Evolutionary conservation across 1,284 basidiomycete species (phyloP).

Genomic region (Moesziomyces sp.): DNA sequence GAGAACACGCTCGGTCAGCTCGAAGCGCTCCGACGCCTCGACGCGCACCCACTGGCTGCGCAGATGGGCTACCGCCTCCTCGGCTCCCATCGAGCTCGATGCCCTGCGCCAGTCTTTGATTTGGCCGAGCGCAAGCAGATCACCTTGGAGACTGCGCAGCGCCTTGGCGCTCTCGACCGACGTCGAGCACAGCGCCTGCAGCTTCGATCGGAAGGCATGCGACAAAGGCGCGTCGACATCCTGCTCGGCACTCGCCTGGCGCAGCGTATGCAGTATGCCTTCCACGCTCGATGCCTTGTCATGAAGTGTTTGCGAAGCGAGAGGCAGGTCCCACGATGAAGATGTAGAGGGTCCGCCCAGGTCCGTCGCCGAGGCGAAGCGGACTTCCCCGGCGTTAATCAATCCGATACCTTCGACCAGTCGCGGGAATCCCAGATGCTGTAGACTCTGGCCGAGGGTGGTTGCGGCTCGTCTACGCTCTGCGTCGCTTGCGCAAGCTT

Average conservation of each 20-base stretch:
- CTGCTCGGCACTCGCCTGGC: slow-evolving; percentile 71
- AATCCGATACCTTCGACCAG: slow-evolving; percentile 73
- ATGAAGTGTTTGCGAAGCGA: slow-evolving; percentile 6
- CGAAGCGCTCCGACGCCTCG: slow-evolving; percentile 70
- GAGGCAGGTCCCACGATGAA: slow-evolving; percentile 82
- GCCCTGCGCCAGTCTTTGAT: slow-evolving; percentile 38
- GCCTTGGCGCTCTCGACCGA: slow-evolving; percentile 35
- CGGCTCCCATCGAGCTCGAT: slow-evolving; percentile 11
- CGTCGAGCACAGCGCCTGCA: slow-evolving; percentile 32
- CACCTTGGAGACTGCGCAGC: slow-evolving; percentile 24
- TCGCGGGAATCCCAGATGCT: slow-evolving; percentile 86
- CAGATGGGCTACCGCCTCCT: slow-evolving; percentile 38
- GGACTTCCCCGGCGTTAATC: slow-evolving; percentile 2
- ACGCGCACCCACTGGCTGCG: slow-evolving; percentile 18
- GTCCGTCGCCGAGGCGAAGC: slow-evolving; percentile 67
- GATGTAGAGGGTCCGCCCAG: slow-evolving; percentile 89
- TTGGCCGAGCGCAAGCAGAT: slow-evolving; percentile 51
- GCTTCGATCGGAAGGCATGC: slow-evolving; percentile 25
- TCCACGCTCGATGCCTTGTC: slow-evolving; percentile 74
- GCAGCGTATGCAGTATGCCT: slow-evolving; percentile 75
- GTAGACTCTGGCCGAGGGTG: slow-evolving; percentile 70
- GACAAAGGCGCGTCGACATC: slow-evolving; percentile 29
- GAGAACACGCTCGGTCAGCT: slow-evolving; percentile 79
- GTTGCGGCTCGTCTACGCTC: neutral
- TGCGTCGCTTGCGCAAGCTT: slow-evolving; percentile 65